Evolutionary conservation across 208 protist species (phyloP).

Genomic region (Spongospora subterranea): DNA sequence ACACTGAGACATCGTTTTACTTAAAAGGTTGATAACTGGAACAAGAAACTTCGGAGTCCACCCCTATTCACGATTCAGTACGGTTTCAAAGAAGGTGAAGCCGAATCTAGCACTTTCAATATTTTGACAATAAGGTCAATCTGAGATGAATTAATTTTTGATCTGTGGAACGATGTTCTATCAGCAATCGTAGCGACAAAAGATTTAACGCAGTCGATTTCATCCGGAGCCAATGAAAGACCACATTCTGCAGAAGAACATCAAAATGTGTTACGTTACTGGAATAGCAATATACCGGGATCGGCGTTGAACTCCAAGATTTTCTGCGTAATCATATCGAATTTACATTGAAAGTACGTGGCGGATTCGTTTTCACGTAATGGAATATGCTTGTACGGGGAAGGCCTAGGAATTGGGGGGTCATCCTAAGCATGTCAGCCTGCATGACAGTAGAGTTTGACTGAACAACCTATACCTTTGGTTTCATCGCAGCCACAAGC

Average conservation of each 20-base stretch:
- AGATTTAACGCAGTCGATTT: background rate
- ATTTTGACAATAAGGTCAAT: background rate
- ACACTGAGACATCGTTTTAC: no score
- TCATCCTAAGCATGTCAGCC: background rate
- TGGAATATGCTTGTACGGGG: conserved; percentile 6
- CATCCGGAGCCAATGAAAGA: background rate
- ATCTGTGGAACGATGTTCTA: background rate
- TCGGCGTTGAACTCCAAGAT: conserved; percentile 30
- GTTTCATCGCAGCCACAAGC: background rate
- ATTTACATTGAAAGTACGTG: conserved; percentile 27
- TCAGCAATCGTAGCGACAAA: conserved; percentile 25
- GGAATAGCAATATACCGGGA: background rate
- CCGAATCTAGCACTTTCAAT: background rate
- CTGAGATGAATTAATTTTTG: background rate
- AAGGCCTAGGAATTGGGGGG: background rate
- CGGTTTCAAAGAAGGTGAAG: background rate
- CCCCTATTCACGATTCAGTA: background rate
- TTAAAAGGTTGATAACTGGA: conserved; percentile 42
- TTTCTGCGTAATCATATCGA: conserved; percentile 44
- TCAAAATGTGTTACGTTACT: no score
- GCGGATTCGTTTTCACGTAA: background rate
- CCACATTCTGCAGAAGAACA: conserved; percentile 5
- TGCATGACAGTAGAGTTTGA: background rate
- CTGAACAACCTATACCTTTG: background rate
- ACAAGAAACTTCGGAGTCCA: background rate